Base-by-base conservation (phyloP, 2,329 filamentous ascomycete genomes). In the Hypomyces rosellus region DNA sequence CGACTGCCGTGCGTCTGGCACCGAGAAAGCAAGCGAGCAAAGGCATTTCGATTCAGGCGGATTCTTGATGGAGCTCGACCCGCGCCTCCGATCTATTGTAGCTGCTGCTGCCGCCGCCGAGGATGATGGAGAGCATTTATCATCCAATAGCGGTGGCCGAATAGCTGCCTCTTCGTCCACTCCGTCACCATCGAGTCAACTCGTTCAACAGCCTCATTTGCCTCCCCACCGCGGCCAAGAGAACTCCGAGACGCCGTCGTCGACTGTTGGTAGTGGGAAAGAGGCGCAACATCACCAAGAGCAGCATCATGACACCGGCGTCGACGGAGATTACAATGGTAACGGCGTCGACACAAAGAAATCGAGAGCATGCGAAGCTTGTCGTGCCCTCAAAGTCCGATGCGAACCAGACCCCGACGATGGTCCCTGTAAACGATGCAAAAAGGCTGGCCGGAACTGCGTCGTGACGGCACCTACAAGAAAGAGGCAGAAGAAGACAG, bases 401-500 rank as follows among this genome's bases (percentile, higher is more conserved):
- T 96, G 90, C 70, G 89, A 95, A 62, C 85, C 86, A 20, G 85
- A 90, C 57, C 74, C 77, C 3, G 68, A 68, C 15, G 78, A 84
- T 45, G 82, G 82, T 4, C 76, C 84, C 3, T 89, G 86, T 65
- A 82, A 80, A 65, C 80, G 90, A 56, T 96, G 90, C 65, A 79
- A 80, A 46, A 95, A 95, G 69, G 87, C 89, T 3, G 81, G 83
- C n/a, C 76, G 89, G 36, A 75, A 76, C 55, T 95, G 90, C 63
- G 72, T 91, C 38, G 84, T 91, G 54, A 95, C 89, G 1, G 81
- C 83, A 55, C 88, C 79, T 13, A 81, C 75, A 30, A 67, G 89
- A 38, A 95, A 95, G 70, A 78, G 90, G 41, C 88, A 92, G 72
- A 95, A 92, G 74, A 95, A 95, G 75, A 90, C 88, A 48, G 91